These are phyloP conservation scores for Agrocybe praecox DNA, from an alignment of 768 basidiomycete species.

Conservation along the genomic window DNA sequence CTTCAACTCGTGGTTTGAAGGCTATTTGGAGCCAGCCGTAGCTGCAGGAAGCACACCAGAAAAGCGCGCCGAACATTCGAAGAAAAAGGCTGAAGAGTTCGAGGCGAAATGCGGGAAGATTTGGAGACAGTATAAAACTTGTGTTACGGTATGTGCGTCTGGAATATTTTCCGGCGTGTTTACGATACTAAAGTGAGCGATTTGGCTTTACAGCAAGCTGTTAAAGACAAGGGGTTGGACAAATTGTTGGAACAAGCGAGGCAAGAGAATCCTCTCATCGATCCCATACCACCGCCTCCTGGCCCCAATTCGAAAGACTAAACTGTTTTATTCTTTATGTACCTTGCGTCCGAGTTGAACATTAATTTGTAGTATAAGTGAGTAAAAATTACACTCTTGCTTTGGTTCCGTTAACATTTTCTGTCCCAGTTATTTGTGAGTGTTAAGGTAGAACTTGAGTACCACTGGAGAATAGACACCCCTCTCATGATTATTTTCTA, in stretches of 20 bases:
- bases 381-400: too few species aligned
- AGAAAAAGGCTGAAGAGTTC: constrained; percentile 86
- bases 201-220: constrained; percentile 66
- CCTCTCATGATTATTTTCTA: too few species aligned
- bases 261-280: constrained; percentile 74
- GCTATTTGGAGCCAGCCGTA: constrained; percentile 86
- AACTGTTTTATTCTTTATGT: not conserved
- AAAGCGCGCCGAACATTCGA: constrained; percentile 58
- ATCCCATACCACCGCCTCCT: constrained; percentile 49
- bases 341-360: too few species aligned
- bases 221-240: constrained; percentile 76
- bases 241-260: constrained; percentile 78
- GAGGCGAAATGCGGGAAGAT: constrained; percentile 81
- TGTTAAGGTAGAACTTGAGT: too few species aligned
- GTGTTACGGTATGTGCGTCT: constrained; percentile 70
- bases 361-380: too few species aligned
- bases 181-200: not conserved
- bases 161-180: not conserved
- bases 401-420: too few species aligned
- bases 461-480: too few species aligned
- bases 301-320: not conserved
- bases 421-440: too few species aligned
- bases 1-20: constrained; percentile 90
- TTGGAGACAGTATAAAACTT: constrained; percentile 80
- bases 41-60: constrained; percentile 38